Evolutionary conservation across 1,139 yeast species (phyloP), one percentile per base, ranked within the genome.

Genomic region (Diutina neorugosa): DNA sequence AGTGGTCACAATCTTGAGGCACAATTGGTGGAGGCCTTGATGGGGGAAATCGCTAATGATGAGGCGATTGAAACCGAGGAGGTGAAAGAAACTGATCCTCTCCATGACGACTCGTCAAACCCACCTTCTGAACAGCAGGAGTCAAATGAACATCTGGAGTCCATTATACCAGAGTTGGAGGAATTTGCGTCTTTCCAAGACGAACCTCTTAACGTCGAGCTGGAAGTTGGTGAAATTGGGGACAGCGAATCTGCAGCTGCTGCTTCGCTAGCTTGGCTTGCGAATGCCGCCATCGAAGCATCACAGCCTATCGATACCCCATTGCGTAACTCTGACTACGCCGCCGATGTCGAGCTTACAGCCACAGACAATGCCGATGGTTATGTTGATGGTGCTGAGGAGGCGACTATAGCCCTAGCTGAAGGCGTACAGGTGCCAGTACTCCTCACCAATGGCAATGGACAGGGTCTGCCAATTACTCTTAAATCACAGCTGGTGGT

Each of bases 1-100:
- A 53, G 53, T 6, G 55, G 53, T 65, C 60, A 63, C 12, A 67
- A 67, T 4, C 57, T 63, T 7, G 64, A 55, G 19, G 59, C 60
- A 8, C 62, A 60, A n/a, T 31, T 31, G 37, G 37, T 31, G 37
- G n/a, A 31, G 9, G 37, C 37, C 14, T 31, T 31, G 58, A 62
- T 16, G 61, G 62, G 31, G 61, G 60, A 2, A 57, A 62, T 8
- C 11, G 37, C 37, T 31, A 31, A 31, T 14, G 14, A 31, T 11
- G 37, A 31, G 5, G 37, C 7, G 25, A 23, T 23, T 23, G 25
- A 4, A 4, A 7, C 4, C 25, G 25, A 23, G 4, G 25, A 23
- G 6, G 25, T 23, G 4, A 4, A 23, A 23, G 25, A 23, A 23
- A 7, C 7, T 7, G 25, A 23, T 4, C 7, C 25, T 4, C 25